Base-by-base conservation (phyloP, 2,329 filamentous ascomycete species). In the Bipolaris bicolor region DNA sequence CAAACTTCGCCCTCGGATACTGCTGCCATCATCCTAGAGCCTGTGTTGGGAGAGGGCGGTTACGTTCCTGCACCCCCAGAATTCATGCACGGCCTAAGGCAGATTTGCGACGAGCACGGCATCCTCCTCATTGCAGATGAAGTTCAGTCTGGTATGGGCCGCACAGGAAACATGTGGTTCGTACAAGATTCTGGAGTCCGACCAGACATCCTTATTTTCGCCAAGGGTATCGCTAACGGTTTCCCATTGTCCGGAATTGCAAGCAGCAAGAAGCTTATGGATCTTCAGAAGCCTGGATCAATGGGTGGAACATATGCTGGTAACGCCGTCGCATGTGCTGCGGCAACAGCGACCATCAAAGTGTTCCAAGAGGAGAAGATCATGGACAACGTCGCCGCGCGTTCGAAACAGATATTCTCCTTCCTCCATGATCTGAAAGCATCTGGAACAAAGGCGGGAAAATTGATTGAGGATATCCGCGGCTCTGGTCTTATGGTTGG, bases 91-190 rank as follows among this genome's bases (percentile, higher is more conserved):
- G 72, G 71, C 9, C 64, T 80, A 10, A 68, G 78, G 3, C 70
- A 78, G 55, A 76, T 79, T 18, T 80, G 79, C 55, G 76, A 79
- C 53, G 76, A 78, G 60, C 68, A 80, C 67, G 74, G 75, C 39
- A 79, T 80, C 45, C 73, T 81, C 1, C 69, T 81, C 5, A 76
- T 80, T 3, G 64, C 65, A 11, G 79, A 81, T 52, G 79, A 81
- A 54, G 79, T 80, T 1, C 78, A 80, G 51, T 77, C 67, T 29
- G 79, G 78, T 7, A 79, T 77, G 61, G 79, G 78, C 2, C 72
- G 78, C 29, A 80, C 78, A 1, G 79, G 78, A 18, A 75, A 76
- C 40, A 78, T 79, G 74, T 80, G 79, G 55, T 78, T 77, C 5
- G 65, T 79, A 11, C 76, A 81, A 58, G 76, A 80, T 55, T 79